Base-by-base conservation (phyloP, 2,329 filamentous ascomycete genomes). In the Phialophora expanda region DNA sequence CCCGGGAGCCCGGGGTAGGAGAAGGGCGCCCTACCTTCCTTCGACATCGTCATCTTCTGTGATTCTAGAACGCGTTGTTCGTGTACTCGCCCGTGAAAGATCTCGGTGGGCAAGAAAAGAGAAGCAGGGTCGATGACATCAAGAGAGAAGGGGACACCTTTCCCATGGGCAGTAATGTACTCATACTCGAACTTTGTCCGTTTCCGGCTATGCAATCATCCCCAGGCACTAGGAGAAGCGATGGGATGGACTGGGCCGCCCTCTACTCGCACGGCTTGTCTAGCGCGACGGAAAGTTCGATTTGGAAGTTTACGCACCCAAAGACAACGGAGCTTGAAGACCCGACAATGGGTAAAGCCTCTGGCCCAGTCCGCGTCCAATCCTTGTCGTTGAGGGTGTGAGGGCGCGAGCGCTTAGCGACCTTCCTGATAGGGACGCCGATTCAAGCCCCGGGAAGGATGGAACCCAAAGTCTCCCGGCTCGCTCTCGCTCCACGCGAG, bases 1-100 rank as follows among this genome's bases (percentile, higher is more conserved):
- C 77, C 72, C n/a, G 74, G 74, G 26, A 77, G 75, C 14, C 62
- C 56, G 9, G 75, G 70, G 30, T 77, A 71, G 4, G 70, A 64
- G 70, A 80, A 80, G 14, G 70, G 44, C 20, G 71, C 60, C n/a
- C 50, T 66, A 20, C 67, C 70, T 56, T 70, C 65, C 11, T n/a
- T 61, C 38, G 63, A 34, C 26, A 41, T 53, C 8, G 57, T 50
- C 57, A 60, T 60, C 24, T 26, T n/a, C 20, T 26, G 22, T 9
- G 20, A 24, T 11, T 26, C 14, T 28, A 51, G n/a, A 51, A 26
- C 26, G 20, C 7, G 9, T 24, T 3, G 24, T 28, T 11, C n/a
- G 48, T 4, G 28, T 30, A 55, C 17, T 3, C 14, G 38, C 17
- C 6, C 8, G 38, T n/a, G 14, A 7, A n/a, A 44, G 2, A n/a